phyloP scores from a whole-genome alignment of 2,329 filamentous ascomycete genomes.

The Periconia sp. region DNA sequence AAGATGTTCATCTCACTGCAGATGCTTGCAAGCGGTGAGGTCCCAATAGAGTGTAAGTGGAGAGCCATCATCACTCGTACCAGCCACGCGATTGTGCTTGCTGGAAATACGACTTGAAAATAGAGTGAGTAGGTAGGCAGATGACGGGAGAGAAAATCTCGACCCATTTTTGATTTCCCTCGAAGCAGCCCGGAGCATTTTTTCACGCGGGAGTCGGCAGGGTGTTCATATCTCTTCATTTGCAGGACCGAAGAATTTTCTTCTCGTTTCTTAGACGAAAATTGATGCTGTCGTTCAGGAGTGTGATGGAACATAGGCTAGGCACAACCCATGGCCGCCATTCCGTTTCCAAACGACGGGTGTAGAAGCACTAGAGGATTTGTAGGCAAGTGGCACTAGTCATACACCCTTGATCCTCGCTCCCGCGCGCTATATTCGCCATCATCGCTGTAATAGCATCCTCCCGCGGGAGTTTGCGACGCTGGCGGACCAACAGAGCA shows the following conservation, averaged over 20 bases:
- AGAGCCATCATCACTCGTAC: not conserved
- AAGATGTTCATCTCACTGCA: conserved; percentile 7
- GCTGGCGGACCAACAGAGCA: not conserved
- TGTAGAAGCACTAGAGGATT: not conserved
- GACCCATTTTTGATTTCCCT: no score
- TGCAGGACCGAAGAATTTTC: not conserved
- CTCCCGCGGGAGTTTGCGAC: not conserved
- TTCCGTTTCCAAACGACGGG: not conserved
- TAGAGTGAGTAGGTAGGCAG: not conserved
- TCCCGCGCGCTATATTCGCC: not conserved
- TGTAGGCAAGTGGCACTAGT: not conserved
- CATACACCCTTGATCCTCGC: not conserved
- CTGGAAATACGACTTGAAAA: not conserved
- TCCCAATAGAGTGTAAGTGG: not conserved
- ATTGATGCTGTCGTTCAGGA: conserved; percentile 2
- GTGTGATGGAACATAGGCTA: conserved; percentile 3
- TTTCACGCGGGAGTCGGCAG: not conserved
- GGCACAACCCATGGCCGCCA: not conserved
- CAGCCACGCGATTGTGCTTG: not conserved
- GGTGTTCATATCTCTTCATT: not conserved
- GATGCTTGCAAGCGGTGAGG: conserved; percentile 1
- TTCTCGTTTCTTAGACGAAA: not conserved
- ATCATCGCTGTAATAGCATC: not conserved
- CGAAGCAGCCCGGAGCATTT: not conserved
- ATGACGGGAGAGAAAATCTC: no score